Evolutionary conservation across 257 asterid species (phyloP).

Genomic region (Przewalskia tangutica): DNA sequence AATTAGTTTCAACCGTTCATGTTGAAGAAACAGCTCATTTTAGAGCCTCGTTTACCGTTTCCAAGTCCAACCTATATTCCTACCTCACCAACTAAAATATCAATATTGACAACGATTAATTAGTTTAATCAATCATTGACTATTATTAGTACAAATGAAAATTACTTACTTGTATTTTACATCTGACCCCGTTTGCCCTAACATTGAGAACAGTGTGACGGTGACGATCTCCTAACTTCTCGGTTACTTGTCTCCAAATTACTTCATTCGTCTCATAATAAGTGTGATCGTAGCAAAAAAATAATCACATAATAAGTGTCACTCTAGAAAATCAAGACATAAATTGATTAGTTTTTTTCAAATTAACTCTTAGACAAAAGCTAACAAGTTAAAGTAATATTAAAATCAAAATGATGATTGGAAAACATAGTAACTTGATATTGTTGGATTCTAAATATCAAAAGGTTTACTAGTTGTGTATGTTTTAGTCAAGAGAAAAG

Average conservation of each 20-base stretch:
- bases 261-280: background rate
- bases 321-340: too few relatives aligned
- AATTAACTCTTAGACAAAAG: too few relatives aligned
- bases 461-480: too few relatives aligned
- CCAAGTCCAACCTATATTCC: background rate
- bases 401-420: too few relatives aligned
- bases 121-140: background rate
- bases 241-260: background rate
- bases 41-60: background rate
- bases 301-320: too few relatives aligned
- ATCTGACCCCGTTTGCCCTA: background rate
- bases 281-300: too few relatives aligned
- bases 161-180: background rate
- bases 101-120: background rate
- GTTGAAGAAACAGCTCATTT: background rate
- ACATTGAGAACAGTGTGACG: background rate
- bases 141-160: background rate
- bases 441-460: too few relatives aligned
- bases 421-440: too few relatives aligned
- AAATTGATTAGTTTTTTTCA: too few relatives aligned
- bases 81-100: background rate
- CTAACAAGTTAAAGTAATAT: too few relatives aligned
- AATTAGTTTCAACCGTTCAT: background rate
- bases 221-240: background rate
- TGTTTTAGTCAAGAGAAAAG: too few relatives aligned